A percentile compares a stretch with the other conserved stretches of the same genome.
Conservation (phyloP, 345 rosid genomes). For the Lagerstroemia speciosa region DNA sequence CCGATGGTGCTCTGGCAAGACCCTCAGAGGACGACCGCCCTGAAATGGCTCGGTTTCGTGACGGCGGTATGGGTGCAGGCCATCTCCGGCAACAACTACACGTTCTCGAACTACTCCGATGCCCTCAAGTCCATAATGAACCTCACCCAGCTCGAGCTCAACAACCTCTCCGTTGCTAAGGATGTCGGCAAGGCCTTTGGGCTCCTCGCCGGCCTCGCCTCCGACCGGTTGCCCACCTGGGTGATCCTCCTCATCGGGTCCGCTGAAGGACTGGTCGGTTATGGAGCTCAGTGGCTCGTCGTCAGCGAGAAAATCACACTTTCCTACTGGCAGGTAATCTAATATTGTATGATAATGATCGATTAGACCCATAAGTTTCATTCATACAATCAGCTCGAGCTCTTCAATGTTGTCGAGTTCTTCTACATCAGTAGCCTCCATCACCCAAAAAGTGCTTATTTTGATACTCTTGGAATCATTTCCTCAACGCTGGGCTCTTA, state of each 20-base stretch:
- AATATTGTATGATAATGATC: too few species aligned
- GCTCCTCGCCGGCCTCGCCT: conserved; percentile 81
- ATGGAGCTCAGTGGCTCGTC: conserved; percentile 92
- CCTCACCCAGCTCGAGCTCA: conserved; percentile 74
- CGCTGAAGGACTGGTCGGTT: conserved; percentile 79
- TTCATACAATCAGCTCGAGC: too few species aligned
- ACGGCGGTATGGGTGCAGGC: conserved; percentile 94
- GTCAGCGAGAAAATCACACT: conserved; percentile 60
- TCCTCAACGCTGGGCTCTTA: too few species aligned
- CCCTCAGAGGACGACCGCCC: conserved; percentile 9
- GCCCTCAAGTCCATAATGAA: conserved; percentile 78
- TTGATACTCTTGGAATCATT: too few species aligned
- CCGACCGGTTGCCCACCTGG: conserved; percentile 62
- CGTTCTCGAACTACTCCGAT: conserved; percentile 84
- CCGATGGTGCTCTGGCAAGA: background rate
- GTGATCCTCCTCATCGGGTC: conserved; percentile 70
- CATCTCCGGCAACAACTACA: conserved; percentile 90
- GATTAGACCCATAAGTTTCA: too few species aligned
- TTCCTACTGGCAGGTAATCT: conserved; percentile 77
- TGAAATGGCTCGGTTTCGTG: conserved; percentile 88
- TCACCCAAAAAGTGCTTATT: too few species aligned
- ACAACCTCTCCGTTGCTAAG: conserved; percentile 77
- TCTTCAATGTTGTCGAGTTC: too few species aligned
- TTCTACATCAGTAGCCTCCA: too few species aligned
- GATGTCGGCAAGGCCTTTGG: conserved; percentile 95